Evolutionary conservation across 1,284 basidiomycete species (phyloP), one percentile per base, ranked within the genome.

Genomic region (Malassezia pachydermatis): DNA sequence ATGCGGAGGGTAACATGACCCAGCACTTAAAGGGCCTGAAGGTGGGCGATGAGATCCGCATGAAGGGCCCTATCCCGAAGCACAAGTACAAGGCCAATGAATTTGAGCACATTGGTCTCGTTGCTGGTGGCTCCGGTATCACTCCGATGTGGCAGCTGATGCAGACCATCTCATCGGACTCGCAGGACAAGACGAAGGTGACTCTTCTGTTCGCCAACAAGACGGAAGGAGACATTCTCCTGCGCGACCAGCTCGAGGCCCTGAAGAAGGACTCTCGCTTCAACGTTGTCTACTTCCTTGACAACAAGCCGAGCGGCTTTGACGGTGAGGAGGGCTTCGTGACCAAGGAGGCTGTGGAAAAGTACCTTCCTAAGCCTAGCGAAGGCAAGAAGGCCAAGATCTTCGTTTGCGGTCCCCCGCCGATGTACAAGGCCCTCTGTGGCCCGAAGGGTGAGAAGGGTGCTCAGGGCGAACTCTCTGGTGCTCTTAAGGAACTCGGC

Each of bases 131-230:
- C 38, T 83, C 79, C 56, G 88, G 88, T 65, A 86, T 75, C 57
- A 74, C 73, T 1, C 72, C 72, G 39, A 68, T 73, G 64, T 73
- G 64, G 64, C 72, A 73, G 54, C 45, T 69, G 33, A 69, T 73
- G 25, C 70, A 74, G 55, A 54, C 64, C 27, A 73, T 73, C 41
- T 63, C 67, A 33, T 45, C 55, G 37, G 67, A 76, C 67, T 70
- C 76, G 2, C 81, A 84, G 61, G 95, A 98, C 80, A 89, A 84
- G 76, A 96, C 94, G 58, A 88, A 90, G 72, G 92, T 87, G 75
- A 94, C 84, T 41, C 78, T 96, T 48, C 75, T 98, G 64, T 96
- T 86, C 75, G 82, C 85, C 36, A 96, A 96, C 75, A 79, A 87
- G 44, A 79, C 84, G n/a, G 85, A 89, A 70, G 77, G 80, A 56